phyloP scores from a whole-genome alignment of 78 protist genomes.

The Dictyostelium firmibasis region DNA sequence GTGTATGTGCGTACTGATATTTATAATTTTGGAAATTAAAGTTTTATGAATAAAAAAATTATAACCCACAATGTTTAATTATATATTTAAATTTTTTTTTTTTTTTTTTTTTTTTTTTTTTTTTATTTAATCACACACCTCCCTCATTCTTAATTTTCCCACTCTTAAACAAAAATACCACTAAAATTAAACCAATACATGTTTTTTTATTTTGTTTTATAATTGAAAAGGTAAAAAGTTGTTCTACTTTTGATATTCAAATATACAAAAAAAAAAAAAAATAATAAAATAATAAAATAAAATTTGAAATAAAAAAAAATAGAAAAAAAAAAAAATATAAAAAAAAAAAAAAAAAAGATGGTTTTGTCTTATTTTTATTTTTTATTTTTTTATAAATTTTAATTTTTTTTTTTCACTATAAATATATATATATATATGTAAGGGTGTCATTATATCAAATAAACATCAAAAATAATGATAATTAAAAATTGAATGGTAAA shows the following conservation, averaged over 20 bases:
- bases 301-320: too few relatives aligned
- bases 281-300: too few relatives aligned
- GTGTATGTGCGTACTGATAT: background rate
- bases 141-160: background rate
- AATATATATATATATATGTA: too few relatives aligned
- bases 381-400: too few relatives aligned
- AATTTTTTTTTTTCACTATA: too few relatives aligned
- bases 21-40: background rate
- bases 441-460: too few relatives aligned
- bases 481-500: too few relatives aligned
- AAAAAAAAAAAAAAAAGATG: background rate
- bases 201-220: background rate
- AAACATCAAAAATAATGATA: too few relatives aligned
- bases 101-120: too few relatives aligned
- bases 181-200: background rate
- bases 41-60: background rate
- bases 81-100: too few relatives aligned
- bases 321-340: too few relatives aligned
- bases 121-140: background rate
- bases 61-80: background rate
- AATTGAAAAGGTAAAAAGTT: background rate
- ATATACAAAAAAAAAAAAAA: background rate
- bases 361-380: background rate
- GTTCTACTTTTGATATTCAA: background rate
- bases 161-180: background rate